Evolutionary conservation across 352 stramenopile genomes (phyloP).

Genomic region (Globisporangium megalacanthum): DNA sequence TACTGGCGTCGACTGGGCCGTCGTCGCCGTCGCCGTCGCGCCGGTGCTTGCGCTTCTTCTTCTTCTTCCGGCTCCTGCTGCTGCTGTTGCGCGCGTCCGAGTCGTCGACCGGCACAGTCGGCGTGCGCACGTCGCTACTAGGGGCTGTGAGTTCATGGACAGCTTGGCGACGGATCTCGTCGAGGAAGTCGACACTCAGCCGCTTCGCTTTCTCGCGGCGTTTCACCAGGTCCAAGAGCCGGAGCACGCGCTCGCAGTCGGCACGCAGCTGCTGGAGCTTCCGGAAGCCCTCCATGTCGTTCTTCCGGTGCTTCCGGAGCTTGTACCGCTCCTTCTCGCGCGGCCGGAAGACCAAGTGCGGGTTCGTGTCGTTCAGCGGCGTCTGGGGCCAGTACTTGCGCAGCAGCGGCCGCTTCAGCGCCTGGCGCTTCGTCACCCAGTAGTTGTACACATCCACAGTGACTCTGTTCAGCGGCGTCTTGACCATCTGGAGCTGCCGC

Average conservation of each 20-base stretch:
- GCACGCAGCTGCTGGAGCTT: conserved; percentile 92
- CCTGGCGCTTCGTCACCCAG: conserved; percentile 93
- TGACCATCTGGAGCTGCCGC: conserved; percentile 54
- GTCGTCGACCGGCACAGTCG: conserved; percentile 45
- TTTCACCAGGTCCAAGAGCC: conserved; percentile 79
- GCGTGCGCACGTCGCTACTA: conserved; percentile 38
- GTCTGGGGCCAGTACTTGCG: conserved; percentile 96
- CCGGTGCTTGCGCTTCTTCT: conserved; percentile 63
- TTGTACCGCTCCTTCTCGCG: conserved; percentile 98
- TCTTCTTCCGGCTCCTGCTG: conserved; percentile 48
- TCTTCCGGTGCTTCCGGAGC: conserved; percentile 94
- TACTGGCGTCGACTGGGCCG: conserved; percentile 17
- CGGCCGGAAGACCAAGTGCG: conserved; percentile 96
- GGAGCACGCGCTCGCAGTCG: conserved; percentile 91
- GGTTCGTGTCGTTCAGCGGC: conserved; percentile 96
- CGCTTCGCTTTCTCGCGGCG: conserved; percentile 83
- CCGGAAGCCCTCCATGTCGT: conserved; percentile 94
- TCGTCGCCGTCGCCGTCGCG: conserved; percentile 30
- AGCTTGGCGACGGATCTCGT: conserved; percentile 65
- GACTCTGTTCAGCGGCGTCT: conserved; percentile 68
- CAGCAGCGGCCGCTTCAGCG: conserved; percentile 91
- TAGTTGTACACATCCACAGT: conserved; percentile 92
- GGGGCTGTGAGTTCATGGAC: conserved; percentile 55
- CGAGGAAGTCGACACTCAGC: conserved; percentile 73
- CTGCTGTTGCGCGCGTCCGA: conserved; percentile 24